Evolutionary conservation across 257 asterid genomes (phyloP), one percentile per base, ranked within the genome.

Genomic region (Solanum bukasovii): DNA sequence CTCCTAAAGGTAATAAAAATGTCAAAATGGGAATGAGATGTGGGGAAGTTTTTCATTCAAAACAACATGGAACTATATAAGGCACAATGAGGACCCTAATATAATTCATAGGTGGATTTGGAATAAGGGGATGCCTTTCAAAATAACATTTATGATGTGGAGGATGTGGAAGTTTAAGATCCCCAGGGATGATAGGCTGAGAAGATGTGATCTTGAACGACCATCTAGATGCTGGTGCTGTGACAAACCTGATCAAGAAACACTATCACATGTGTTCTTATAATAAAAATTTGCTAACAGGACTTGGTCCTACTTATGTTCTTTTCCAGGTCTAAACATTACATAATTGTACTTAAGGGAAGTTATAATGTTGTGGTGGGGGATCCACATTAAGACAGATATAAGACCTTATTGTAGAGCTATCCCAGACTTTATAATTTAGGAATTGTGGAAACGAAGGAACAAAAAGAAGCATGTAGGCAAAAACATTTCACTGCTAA

Each of bases 351-450:
- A 2, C 6, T 20, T 63, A 4, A n/a, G 71, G 7, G 1, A 63
- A 23, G 31, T 23, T 9, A 23, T 63, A 25, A 63, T 23, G 31
- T 4, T 8, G 5, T 63, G 12, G 29, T n/a, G 6, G 14, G 31
- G 14, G 2, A 23, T 10, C 0, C 5, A 9, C 2, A 4, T 1
- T 9, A 25, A 10, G 34, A 10, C 0, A n/a, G 9, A 27, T 5
- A 65, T 65, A 5, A 10, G 3, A n/a, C 34, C 8, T n/a, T 25
- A 65, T 5, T 65, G 0, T 11, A 65, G n/a, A 10, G 34, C 8
- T 10, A 5, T 65, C 2, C 1, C 8, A 10, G 3, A 13, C 4
- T n/a, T 65, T 25, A 11, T 65, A 25, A 11, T 65, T 5, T 65
- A 13, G 18, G 18, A n/a, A 3, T 2, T n/a, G 3, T 65, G 34